Conservation (phyloP, 164 flowering plant species). For the Tetracentron sinense region DNA sequence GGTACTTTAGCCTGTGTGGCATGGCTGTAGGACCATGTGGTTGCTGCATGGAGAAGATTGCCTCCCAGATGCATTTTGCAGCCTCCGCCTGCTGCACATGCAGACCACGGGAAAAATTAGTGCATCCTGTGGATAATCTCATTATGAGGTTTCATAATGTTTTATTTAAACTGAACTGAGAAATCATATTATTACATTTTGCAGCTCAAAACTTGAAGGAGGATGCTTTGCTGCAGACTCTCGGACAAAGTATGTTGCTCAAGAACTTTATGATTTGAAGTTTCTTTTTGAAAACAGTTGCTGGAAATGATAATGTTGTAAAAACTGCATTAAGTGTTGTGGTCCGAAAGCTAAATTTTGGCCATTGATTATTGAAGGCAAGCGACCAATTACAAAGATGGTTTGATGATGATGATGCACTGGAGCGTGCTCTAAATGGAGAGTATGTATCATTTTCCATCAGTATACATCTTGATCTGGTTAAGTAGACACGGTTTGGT, state of each 20-base stretch:
- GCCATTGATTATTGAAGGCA: slow-evolving; percentile 43
- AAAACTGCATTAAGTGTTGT: not conserved
- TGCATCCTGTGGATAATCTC: too few species aligned
- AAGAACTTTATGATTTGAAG: not conserved
- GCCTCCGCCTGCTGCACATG: not conserved
- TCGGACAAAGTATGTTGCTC: slow-evolving; percentile 73
- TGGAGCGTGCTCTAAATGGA: slow-evolving; percentile 80
- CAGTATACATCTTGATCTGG: not conserved
- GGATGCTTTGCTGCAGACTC: slow-evolving; percentile 66
- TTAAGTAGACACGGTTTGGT: not conserved
- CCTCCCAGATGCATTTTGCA: too few species aligned
- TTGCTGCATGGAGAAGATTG: too few species aligned
- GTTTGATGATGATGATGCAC: slow-evolving; percentile 90
- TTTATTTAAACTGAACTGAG: not conserved
- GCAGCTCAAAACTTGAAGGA: slow-evolving; percentile 87
- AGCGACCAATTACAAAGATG: slow-evolving; percentile 59
- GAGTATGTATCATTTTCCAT: slow-evolving; percentile 57
- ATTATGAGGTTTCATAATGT: too few species aligned
- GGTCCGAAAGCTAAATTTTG: slow-evolving; percentile 15
- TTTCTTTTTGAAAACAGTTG: not conserved
- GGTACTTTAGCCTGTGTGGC: too few species aligned
- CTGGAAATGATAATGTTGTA: not conserved
- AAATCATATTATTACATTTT: slow-evolving; percentile 15
- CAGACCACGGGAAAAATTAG: not conserved
- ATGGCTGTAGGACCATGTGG: too few species aligned